Evolutionary conservation across 2,329 filamentous ascomycete genomes (phyloP), one percentile per base, ranked within the genome.

Genomic region (Botrytis paeoniae): DNA sequence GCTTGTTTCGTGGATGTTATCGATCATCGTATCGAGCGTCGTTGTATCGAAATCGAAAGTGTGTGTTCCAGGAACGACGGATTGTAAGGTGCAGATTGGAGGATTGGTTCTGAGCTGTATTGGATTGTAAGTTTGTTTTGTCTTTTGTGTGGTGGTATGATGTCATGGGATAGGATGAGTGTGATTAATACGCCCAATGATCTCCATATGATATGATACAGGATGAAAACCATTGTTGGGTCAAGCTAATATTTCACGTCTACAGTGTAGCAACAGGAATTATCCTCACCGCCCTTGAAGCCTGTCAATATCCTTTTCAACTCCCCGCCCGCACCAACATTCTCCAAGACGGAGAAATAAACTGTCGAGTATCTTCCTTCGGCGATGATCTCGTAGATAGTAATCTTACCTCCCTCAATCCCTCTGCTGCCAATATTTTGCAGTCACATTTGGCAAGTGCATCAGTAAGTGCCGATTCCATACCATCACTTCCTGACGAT

Each of bases 221-320:
- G 18, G 9, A 14, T 43, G 37, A 39, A 22, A 69, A 0, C n/a
- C 9, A 8, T 9, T 1, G 8, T 29, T 32, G 6, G 35, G 25
- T 9, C 1, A 7, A 2, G 35, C 48, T 68, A 32, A 68, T 22
- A 51, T 20, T 18, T 32, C 25, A n/a, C 5, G 1, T n/a, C 10
- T 45, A 32, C 22, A 80, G 78, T 48, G 37, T 77, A 25, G 70
- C 75, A 64, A 77, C 69, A 43, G 77, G 77, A 25, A 69, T 78
- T 0, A 73, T 79, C 25, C 66, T 80, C 25, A 77, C 77, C 32
- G 76, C 77, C 8, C 74, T 80, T 1, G 77, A 79, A 73, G 73
- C 77, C 3, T 78, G 77, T 71, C 75, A 77, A 63, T 76, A 76
- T 37, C 78, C 77, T 0, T 80, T 79, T 64, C 72, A 77, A 64